Percentiles rank a stretch among this genome's conserved stretches.
phyloP scores from a whole-genome alignment of 2,329 filamentous ascomycete species.

The Clarireedia homoeocarpa region DNA sequence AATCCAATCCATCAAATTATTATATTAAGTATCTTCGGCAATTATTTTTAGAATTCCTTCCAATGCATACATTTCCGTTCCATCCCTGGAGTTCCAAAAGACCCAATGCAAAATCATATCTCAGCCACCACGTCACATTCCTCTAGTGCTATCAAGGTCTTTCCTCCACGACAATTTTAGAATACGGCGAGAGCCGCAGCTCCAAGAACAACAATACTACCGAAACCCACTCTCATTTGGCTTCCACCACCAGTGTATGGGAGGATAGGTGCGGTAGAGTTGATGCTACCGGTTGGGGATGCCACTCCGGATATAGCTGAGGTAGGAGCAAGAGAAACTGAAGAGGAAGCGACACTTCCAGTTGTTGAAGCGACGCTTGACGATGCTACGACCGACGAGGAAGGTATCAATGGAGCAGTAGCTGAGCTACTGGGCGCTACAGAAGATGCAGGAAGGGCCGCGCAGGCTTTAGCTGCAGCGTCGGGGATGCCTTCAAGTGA shows the following conservation, averaged over 20 bases:
- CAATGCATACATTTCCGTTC: too few relatives aligned
- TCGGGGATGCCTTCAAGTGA: neutral
- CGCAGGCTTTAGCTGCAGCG: neutral
- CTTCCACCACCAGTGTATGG: conserved; percentile 1
- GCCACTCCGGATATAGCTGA: neutral
- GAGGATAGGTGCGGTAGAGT: neutral
- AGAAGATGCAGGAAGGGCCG: neutral
- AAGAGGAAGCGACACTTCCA: neutral
- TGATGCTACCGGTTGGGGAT: conserved; percentile 1
- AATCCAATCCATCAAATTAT: too few relatives aligned
- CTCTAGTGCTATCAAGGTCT: neutral
- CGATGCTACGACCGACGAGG: neutral
- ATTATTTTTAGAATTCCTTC: too few relatives aligned
- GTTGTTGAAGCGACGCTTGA: neutral
- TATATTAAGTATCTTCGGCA: too few relatives aligned
- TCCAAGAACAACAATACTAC: neutral
- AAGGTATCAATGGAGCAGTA: neutral
- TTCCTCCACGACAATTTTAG: neutral
- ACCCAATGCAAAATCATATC: too few relatives aligned
- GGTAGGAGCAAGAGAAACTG: neutral
- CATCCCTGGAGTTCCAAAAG: too few relatives aligned
- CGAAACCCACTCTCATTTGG: conserved; percentile 1
- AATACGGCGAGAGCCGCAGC: neutral
- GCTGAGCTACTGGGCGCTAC: neutral
- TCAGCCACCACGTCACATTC: neutral